These are phyloP conservation scores for Penicillium soppii DNA, from an alignment of 495 filamentous ascomycete species.

Conservation along the genomic window DNA sequence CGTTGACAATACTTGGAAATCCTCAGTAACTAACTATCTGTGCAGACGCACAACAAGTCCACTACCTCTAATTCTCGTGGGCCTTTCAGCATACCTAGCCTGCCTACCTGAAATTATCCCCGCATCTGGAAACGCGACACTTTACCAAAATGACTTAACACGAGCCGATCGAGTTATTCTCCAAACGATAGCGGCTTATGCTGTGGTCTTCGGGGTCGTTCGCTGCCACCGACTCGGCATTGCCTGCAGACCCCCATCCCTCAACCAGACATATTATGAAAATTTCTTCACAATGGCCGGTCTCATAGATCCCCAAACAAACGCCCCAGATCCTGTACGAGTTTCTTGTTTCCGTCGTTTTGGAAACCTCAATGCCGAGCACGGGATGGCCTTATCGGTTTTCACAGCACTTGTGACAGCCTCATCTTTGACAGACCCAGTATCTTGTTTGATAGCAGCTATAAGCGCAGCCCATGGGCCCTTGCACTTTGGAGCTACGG, in stretches of 20 bases:
- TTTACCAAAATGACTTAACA: constrained; percentile 27
- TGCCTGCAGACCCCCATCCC: constrained; percentile 16
- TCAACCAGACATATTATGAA: constrained; percentile 25
- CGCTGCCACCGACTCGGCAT: constrained; percentile 28
- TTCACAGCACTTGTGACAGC: constrained; percentile 34
- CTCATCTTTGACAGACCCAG: constrained; percentile 36
- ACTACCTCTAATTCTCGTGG: constrained; percentile 31
- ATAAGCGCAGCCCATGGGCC: constrained; percentile 53
- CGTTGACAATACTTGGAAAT: too few species aligned
- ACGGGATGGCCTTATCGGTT: constrained; percentile 34
- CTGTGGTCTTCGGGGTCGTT: constrained; percentile 31
- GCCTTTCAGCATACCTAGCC: constrained; percentile 34
- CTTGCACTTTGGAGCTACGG: constrained; percentile 59
- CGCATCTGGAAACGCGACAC: constrained; percentile 14
- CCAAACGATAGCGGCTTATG: constrained; percentile 29
- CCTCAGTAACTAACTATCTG: background rate
- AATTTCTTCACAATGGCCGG: constrained; percentile 39
- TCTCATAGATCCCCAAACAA: constrained; percentile 15
- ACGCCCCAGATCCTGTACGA: constrained; percentile 17
- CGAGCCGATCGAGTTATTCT: constrained; percentile 26
- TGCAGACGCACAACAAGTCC: constrained; percentile 24
- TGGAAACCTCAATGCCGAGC: constrained; percentile 34
- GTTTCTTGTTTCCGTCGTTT: constrained; percentile 35
- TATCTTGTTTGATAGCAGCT: constrained; percentile 45
- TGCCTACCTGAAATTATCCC: constrained; percentile 23